Conservation (phyloP, 2,329 filamentous ascomycete species). For the Penicillium brevicompactum region DNA sequence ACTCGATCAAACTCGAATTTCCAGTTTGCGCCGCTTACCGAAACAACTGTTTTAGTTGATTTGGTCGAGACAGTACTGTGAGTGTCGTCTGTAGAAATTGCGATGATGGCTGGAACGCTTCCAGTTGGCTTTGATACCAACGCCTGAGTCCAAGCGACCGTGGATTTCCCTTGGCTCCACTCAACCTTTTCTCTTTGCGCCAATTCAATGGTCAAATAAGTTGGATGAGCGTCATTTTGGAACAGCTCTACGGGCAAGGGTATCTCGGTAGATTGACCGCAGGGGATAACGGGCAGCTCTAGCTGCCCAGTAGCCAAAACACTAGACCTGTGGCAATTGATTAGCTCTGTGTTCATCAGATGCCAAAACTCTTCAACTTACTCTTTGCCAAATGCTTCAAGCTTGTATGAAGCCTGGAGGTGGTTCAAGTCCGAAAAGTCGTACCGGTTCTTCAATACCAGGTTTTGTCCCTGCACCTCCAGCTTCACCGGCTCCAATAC, state of each 20-base stretch:
- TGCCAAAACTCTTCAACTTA: background rate
- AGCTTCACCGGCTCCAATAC: conserved; percentile 56
- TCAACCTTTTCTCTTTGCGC: conserved; percentile 2
- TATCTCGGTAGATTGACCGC: conserved; percentile 4
- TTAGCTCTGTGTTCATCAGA: background rate
- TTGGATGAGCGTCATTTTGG: background rate
- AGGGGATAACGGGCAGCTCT: background rate
- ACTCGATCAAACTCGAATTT: conserved; percentile 9
- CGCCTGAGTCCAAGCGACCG: conserved; percentile 4
- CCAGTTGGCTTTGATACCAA: conserved; percentile 3
- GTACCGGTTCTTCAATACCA: conserved; percentile 46
- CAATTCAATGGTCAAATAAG: conserved; percentile 5
- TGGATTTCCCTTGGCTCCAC: background rate
- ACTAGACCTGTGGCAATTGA: background rate
- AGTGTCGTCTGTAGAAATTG: background rate
- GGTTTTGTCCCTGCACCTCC: background rate
- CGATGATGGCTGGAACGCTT: background rate
- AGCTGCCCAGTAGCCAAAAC: conserved; percentile 2
- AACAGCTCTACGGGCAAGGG: background rate
- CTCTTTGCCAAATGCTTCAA: conserved; percentile 8
- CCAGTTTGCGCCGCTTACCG: conserved; percentile 6
- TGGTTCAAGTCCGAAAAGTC: conserved; percentile 51
- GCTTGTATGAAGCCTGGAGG: conserved; percentile 29
- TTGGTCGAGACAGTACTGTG: background rate
- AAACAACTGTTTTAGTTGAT: conserved; percentile 1